These are phyloP conservation scores for Paramecium biaurelia DNA, from an alignment of 73 alveolate genomes.

Conservation along the genomic window DNA sequence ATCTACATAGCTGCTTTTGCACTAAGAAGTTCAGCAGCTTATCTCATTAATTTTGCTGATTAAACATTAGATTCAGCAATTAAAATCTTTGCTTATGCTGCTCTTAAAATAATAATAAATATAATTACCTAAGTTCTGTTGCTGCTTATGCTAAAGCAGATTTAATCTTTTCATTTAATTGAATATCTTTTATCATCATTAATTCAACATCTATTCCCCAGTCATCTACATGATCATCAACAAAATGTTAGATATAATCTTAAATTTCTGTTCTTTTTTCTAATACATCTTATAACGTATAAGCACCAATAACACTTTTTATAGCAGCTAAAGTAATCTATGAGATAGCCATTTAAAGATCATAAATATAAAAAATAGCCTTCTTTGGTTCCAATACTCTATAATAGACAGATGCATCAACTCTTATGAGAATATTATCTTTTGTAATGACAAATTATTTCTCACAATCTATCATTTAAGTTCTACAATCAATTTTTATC, in stretches of 20 bases:
- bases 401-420: constrained; percentile 34
- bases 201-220: constrained; percentile 25
- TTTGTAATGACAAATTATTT: constrained; percentile 8
- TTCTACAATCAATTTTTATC: neutral
- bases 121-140: neutral
- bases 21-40: neutral
- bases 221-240: constrained; percentile 10
- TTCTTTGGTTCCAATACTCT: constrained; percentile 23
- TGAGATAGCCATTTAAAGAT: neutral
- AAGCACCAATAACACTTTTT: constrained; percentile 3
- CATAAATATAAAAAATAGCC: constrained; percentile 15
- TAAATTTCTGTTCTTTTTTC: neutral
- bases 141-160: constrained; percentile 5
- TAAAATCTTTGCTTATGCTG: neutral
- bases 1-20: constrained; percentile 9
- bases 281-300: neutral
- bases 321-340: constrained; percentile 1
- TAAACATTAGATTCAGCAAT: constrained; percentile 11
- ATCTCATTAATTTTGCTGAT: constrained; percentile 4
- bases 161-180: neutral
- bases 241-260: neutral
- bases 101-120: neutral
- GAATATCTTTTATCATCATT: neutral
- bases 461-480: neutral
- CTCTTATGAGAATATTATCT: neutral